Conservation (phyloP, 129 eudicot genomes). For the Calendula officinalis region DNA sequence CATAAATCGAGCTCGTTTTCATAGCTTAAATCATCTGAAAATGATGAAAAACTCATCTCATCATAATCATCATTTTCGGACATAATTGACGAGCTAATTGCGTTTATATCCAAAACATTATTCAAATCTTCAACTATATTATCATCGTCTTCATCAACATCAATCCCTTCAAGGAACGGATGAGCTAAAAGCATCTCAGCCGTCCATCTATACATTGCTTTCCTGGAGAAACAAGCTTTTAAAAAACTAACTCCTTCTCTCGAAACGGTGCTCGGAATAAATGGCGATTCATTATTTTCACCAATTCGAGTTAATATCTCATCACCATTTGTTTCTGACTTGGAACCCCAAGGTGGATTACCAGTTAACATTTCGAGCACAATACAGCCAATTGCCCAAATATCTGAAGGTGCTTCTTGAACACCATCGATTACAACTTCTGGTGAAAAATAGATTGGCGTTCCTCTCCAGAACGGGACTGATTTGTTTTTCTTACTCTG, state of each 20-base stretch:
- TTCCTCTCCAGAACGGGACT: conserved; percentile 29
- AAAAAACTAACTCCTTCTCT: conserved; percentile 55
- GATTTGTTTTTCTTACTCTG: conserved; percentile 42
- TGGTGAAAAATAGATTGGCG: conserved; percentile 22
- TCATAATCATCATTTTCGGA: conserved; percentile 34
- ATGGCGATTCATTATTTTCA: conserved; percentile 43
- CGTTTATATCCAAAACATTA: conserved; percentile 40
- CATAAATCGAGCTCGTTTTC: conserved; percentile 22
- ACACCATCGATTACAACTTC: conserved; percentile 32
- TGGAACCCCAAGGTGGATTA: conserved; percentile 27
- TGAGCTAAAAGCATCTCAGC: conserved; percentile 39
- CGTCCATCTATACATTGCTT: conserved; percentile 44
- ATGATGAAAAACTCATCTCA: conserved; percentile 34
- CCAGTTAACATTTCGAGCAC: conserved; percentile 41
- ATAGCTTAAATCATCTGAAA: conserved; percentile 34
- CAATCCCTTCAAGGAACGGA: conserved; percentile 46
- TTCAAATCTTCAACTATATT: conserved; percentile 16
- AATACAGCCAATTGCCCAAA: conserved; percentile 45
- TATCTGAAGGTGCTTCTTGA: conserved; percentile 46
- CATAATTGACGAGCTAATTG: conserved; percentile 24
- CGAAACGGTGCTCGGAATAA: conserved; percentile 40
- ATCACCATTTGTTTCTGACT: conserved; percentile 11
- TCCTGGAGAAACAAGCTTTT: conserved; percentile 67
- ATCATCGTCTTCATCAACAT: conserved; percentile 34
- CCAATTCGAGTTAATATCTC: conserved; percentile 40